Percentiles rank a stretch among this genome's conserved stretches.
phyloP scores from a whole-genome alignment of 306 rosid species.

The Corylus heterophylla region DNA sequence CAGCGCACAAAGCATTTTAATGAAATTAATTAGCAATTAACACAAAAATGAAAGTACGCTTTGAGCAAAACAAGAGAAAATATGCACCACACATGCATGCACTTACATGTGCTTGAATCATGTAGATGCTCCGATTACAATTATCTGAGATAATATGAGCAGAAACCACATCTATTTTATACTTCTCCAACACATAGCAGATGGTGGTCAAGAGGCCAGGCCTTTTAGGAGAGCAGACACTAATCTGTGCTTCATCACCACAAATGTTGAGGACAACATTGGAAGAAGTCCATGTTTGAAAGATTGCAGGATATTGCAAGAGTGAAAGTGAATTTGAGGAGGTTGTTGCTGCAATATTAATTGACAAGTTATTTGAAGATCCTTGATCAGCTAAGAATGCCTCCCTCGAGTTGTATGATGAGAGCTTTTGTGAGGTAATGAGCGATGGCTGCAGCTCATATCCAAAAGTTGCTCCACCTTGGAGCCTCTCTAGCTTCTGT shows the following conservation, averaged over 20 bases:
- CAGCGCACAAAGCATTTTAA: background rate
- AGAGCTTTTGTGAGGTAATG: slow-evolving; percentile 10
- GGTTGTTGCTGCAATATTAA: slow-evolving; percentile 4
- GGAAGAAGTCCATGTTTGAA: slow-evolving; percentile 57
- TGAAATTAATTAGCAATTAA: background rate
- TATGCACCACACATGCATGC: background rate
- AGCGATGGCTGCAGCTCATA: slow-evolving; percentile 11
- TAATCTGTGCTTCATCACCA: slow-evolving; percentile 68
- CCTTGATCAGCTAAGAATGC: slow-evolving; percentile 39
- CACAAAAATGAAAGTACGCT: background rate
- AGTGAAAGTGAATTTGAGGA: slow-evolving; percentile 16
- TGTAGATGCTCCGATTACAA: slow-evolving; percentile 30
- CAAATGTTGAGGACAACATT: slow-evolving; percentile 53
- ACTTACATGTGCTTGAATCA: slow-evolving; percentile 68
- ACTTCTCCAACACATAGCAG: slow-evolving; percentile 55
- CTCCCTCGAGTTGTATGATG: slow-evolving; percentile 38
- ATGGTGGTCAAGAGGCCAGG: slow-evolving; percentile 43
- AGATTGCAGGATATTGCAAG: slow-evolving; percentile 2
- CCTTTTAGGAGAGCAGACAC: slow-evolving; percentile 48
- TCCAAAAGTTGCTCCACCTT: background rate
- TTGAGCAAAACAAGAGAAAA: background rate
- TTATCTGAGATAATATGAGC: slow-evolving; percentile 43
- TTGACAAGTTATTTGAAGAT: slow-evolving; percentile 21
- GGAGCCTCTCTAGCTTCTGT: slow-evolving; percentile 49
- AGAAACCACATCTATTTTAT: slow-evolving; percentile 44